phyloP scores from a whole-genome alignment of 331 rosid genomes.

The Cucumis variabilis region DNA sequence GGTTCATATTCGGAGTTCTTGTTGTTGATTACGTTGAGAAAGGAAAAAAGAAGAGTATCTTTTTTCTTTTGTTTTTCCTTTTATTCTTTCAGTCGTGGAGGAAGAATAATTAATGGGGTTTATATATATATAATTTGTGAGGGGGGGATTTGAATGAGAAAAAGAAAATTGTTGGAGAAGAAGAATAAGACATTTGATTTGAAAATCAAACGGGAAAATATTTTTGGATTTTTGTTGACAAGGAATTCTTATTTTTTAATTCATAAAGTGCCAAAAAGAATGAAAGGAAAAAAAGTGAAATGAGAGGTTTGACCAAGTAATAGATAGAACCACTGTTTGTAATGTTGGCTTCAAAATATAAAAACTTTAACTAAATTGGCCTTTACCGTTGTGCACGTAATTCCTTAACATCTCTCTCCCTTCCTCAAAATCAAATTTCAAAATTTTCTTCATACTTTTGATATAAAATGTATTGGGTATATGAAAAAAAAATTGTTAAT shows the following conservation, averaged over 20 bases:
- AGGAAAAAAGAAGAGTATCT: background rate
- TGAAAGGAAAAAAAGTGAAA: background rate
- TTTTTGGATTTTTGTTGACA: no score
- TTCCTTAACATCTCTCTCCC: background rate
- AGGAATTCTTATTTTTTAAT: background rate
- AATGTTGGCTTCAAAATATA: background rate
- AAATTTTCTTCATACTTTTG: no score
- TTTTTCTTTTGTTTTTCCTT: background rate
- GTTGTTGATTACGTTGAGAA: background rate
- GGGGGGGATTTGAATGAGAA: background rate
- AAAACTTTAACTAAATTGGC: background rate
- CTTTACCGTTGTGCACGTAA: background rate
- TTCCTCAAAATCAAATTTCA: no score
- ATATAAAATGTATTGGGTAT: no score
- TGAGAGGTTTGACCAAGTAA: background rate
- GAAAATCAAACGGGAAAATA: background rate
- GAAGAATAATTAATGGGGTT: background rate
- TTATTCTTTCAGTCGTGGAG: no score
- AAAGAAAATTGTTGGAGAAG: background rate
- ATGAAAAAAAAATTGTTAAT: no score
- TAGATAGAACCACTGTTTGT: background rate
- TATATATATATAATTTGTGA: background rate
- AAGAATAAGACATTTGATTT: slow-evolving; percentile 8
- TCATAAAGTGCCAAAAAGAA: background rate
- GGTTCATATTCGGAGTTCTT: background rate